Evolutionary conservation across 257 asterid species (phyloP).

Genomic region (Solanum boliviense): DNA sequence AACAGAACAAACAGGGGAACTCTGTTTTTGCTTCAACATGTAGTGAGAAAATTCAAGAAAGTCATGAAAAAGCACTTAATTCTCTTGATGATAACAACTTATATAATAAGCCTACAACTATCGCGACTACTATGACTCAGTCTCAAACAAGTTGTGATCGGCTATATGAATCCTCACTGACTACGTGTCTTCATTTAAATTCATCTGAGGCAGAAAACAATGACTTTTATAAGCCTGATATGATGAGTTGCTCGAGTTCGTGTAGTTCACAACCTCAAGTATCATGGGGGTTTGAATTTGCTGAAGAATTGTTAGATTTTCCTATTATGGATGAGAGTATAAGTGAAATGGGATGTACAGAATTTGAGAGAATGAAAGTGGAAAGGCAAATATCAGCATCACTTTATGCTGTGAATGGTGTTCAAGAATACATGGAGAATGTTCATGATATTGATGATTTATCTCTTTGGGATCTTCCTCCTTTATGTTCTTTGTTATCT

Average conservation of each 20-base stretch:
- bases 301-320: constrained; percentile 20
- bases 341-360: constrained; percentile 3
- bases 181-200: neutral
- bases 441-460: neutral
- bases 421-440: constrained; percentile 1
- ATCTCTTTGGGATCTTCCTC: constrained; percentile 5
- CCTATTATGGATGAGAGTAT: neutral
- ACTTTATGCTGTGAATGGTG: constrained; percentile 6
- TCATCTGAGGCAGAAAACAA: neutral
- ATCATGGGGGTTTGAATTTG: constrained; percentile 10
- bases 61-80: neutral
- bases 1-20: neutral
- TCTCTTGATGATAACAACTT: neutral
- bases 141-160: neutral
- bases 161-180: neutral
- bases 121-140: neutral
- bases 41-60: neutral
- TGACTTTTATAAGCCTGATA: constrained; percentile 41
- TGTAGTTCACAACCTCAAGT: neutral
- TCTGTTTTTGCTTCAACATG: neutral
- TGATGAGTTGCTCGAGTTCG: constrained; percentile 23
- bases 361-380: constrained; percentile 5
- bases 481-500: constrained; percentile 2
- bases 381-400: constrained; percentile 5
- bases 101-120: neutral